These are phyloP conservation scores for Aspergillus thermomutatus DNA, from an alignment of 2,329 filamentous ascomycete species.

Conservation along the genomic window DNA sequence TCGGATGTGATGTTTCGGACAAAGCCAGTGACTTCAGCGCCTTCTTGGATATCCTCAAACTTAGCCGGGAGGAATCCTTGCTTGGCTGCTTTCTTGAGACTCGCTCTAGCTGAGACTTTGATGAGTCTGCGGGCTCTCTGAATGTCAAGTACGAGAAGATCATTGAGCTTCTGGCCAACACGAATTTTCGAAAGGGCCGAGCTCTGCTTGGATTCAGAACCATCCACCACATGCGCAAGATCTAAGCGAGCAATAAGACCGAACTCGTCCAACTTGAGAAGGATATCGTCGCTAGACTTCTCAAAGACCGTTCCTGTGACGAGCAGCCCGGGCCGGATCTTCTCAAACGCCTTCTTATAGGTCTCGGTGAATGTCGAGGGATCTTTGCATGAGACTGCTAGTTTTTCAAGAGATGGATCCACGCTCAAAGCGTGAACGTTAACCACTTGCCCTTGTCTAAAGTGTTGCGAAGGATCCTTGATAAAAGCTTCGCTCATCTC, in stretches of 20 bases:
- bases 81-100: slow-evolving; percentile 71
- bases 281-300: slow-evolving; percentile 71
- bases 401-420: slow-evolving; percentile 64
- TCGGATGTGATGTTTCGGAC: slow-evolving; percentile 79
- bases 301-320: slow-evolving; percentile 78
- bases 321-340: slow-evolving; percentile 68
- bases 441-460: slow-evolving; percentile 84
- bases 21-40: slow-evolving; percentile 70
- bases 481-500: slow-evolving; percentile 99
- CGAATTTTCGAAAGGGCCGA: slow-evolving; percentile 76
- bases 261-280: slow-evolving; percentile 70
- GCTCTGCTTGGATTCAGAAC: slow-evolving; percentile 72
- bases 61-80: slow-evolving; percentile 66
- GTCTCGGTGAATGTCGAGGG: slow-evolving; percentile 74
- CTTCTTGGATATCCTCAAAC: slow-evolving; percentile 69
- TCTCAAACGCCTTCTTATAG: slow-evolving; percentile 68
- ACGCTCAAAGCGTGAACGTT: slow-evolving; percentile 84
- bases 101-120: slow-evolving; percentile 77
- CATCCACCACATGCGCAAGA: slow-evolving; percentile 78
- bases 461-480: slow-evolving; percentile 82
- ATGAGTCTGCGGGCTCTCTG: slow-evolving; percentile 72
- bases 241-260: slow-evolving; percentile 75
- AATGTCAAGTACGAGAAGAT: slow-evolving; percentile 85
- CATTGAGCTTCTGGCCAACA: slow-evolving; percentile 76
- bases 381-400: slow-evolving; percentile 92